A percentile compares a stretch with the other conserved stretches of the same genome.
These are phyloP conservation scores for Cladosporium sp. DNA, from an alignment of 2,329 filamentous ascomycete species.

Conservation along the genomic window DNA sequence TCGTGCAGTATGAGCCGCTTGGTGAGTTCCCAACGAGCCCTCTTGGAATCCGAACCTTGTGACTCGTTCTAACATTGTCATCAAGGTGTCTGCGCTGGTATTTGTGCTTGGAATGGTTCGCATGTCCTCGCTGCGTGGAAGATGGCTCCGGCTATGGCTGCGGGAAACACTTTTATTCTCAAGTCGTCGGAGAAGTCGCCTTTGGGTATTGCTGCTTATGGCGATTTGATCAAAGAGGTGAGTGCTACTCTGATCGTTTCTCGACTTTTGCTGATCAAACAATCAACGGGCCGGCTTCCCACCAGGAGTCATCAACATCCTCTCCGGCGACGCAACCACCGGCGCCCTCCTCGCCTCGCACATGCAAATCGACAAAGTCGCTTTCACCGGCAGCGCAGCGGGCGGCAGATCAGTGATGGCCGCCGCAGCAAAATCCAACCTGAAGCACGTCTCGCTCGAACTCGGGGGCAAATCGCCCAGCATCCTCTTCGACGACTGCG, in stretches of 20 bases:
- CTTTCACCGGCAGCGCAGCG: constrained; percentile 20
- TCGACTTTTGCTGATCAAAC: not conserved
- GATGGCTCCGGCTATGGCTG: constrained; percentile 10
- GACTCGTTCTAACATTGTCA: not conserved
- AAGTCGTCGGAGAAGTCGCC: constrained; percentile 12
- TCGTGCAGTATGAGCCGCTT: constrained; percentile 39
- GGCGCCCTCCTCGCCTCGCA: constrained; percentile 38
- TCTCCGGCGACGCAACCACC: constrained; percentile 72
- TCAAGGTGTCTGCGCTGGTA: constrained; percentile 36
- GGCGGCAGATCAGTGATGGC: constrained; percentile 21
- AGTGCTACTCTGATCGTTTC: not conserved
- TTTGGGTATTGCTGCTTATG: constrained; percentile 58
- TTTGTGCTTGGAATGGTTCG: constrained; percentile 41
- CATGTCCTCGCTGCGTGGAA: constrained; percentile 33
- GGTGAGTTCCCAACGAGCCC: constrained; percentile 16
- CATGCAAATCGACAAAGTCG: constrained; percentile 11
- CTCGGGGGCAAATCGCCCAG: constrained; percentile 24
- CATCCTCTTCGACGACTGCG: constrained; percentile 23
- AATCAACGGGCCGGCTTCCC: constrained; percentile 36
- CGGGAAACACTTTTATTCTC: constrained; percentile 7
- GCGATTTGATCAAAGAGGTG: constrained; percentile 50
- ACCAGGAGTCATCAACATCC: constrained; percentile 58
- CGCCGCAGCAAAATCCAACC: constrained; percentile 20
- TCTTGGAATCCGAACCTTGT: constrained; percentile 9
- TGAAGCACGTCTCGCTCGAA: constrained; percentile 26